Evolutionary conservation across 805 yeast species (phyloP).

Genomic region (Saturnispora besseyi): DNA sequence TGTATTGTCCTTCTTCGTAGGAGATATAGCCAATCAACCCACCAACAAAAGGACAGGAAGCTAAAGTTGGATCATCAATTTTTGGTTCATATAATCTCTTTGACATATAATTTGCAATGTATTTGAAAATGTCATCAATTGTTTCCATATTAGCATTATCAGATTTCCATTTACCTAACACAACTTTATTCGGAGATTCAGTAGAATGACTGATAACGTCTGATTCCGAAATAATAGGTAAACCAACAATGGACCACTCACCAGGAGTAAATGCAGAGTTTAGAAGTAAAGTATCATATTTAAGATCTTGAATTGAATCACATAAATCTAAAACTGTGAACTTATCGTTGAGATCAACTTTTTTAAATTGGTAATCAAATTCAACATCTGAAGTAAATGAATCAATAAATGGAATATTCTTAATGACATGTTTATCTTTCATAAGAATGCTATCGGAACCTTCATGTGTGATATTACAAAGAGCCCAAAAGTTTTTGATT

Average conservation of each 20-base stretch:
- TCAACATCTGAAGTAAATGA: constrained; percentile 6
- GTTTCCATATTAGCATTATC: not conserved
- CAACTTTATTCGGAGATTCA: constrained; percentile 27
- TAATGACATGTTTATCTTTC: constrained; percentile 20
- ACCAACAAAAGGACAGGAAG: constrained; percentile 70
- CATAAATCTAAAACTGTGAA: constrained; percentile 32
- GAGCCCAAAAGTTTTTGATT: constrained; percentile 51
- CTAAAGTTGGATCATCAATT: constrained; percentile 22
- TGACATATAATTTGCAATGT: constrained; percentile 41
- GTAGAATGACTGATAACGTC: constrained; percentile 56
- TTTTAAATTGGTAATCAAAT: constrained; percentile 15
- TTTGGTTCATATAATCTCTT: constrained; percentile 24
- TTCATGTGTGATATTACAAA: constrained; percentile 27
- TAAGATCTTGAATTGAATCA: constrained; percentile 30
- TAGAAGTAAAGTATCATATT: constrained; percentile 47
- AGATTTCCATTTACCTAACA: constrained; percentile 25
- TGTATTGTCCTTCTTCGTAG: constrained; percentile 73
- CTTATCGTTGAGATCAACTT: constrained; percentile 3
- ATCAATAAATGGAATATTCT: constrained; percentile 19
- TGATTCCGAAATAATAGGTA: constrained; percentile 40
- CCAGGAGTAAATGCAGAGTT: constrained; percentile 84
- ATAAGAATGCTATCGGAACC: constrained; percentile 10
- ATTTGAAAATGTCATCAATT: constrained; percentile 41
- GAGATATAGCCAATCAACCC: constrained; percentile 82
- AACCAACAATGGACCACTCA: constrained; percentile 76